Base-by-base conservation (phyloP, 2,329 filamentous ascomycete genomes). In the Gaeumannomyces tritici region DNA sequence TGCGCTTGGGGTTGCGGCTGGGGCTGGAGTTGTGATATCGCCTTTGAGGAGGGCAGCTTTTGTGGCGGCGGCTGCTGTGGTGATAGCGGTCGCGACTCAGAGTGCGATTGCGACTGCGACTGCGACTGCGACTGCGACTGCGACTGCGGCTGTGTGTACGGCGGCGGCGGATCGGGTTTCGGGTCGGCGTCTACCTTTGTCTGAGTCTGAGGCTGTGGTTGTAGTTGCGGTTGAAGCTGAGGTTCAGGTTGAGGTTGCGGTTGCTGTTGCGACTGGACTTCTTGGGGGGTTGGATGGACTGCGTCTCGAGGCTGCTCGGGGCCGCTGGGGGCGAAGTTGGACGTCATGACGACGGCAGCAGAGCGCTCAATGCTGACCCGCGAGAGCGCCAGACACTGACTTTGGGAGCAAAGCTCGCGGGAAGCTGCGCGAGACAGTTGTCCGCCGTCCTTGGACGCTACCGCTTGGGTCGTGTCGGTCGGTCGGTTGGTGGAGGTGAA, bases 1-100 rank as follows among this genome's bases (percentile, higher is more conserved):
- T 51, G 59, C 31, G 54, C 57, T n/a, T 63, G 62, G 31, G 28
- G 21, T 24, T 70, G 70, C 62, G 69, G 69, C 64, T 68, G 69
- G 27, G 63, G 65, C 61, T 69, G 67, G 13, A 18, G 29, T 31
- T 57, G 55, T 18, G 59, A n/a, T 26, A 56, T 35, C 42, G 55
- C 18, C 12, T 24, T 29, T 35, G 55, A 33, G 21, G 42, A 51
- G 21, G 47, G 28, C 29, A 35, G 29, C 59, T 57, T 60, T n/a
- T 62, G 62, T 6, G 58, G 47, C 42, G 57, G 62, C 5, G 55
- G 9, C 61, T 56, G 62, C 31, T 63, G 62, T n/a, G 55, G 47
- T 21, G 59, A 62, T n/a, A 60, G 62, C 15, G 47, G 9, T 57
- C 26, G 9, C 27, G 33, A 54, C 18, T 42, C 28, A 13, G 5